Conservation (phyloP, 352 stramenopile species). For the Globisporangium irregulare region DNA sequence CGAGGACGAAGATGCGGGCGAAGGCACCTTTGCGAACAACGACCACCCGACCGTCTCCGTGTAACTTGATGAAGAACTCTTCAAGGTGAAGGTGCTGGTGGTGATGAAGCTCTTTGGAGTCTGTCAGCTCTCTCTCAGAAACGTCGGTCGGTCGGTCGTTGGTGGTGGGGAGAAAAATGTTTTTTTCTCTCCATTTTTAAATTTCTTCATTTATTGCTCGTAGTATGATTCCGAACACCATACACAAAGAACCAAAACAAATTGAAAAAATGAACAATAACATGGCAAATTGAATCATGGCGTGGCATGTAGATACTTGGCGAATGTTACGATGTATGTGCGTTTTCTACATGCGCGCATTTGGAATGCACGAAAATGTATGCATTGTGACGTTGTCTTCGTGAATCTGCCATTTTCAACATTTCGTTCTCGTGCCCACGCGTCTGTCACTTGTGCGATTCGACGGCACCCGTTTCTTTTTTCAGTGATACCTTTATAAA, state of each 20-base stretch:
- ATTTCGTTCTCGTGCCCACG: neutral
- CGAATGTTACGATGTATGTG: neutral
- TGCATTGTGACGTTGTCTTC: neutral
- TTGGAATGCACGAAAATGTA: neutral
- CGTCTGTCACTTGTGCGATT: constrained; percentile 1
- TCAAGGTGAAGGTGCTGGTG: neutral
- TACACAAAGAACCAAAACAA: neutral
- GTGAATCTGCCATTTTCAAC: neutral
- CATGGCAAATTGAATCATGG: neutral
- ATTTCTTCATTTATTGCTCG: constrained; percentile 8
- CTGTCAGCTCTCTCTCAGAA: neutral
- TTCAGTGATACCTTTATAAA: constrained; percentile 6
- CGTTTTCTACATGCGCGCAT: neutral
- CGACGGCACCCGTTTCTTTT: constrained; percentile 10
- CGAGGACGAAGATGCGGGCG: constrained; percentile 34
- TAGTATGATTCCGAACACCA: constrained; percentile 4
- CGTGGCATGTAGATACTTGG: neutral
- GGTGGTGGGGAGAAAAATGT: constrained; percentile 1
- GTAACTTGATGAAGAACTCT: neutral
- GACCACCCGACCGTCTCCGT: constrained; percentile 29
- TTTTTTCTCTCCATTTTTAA: constrained; percentile 11
- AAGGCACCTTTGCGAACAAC: constrained; percentile 62
- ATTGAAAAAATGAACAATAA: neutral
- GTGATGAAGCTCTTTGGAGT: neutral
- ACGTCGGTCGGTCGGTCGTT: neutral